A percentile compares a stretch with the other conserved stretches of the same genome.
Evolutionary conservation across 495 filamentous ascomycete genomes (phyloP).

Genomic region (Hyaloscypha hepaticicola): DNA sequence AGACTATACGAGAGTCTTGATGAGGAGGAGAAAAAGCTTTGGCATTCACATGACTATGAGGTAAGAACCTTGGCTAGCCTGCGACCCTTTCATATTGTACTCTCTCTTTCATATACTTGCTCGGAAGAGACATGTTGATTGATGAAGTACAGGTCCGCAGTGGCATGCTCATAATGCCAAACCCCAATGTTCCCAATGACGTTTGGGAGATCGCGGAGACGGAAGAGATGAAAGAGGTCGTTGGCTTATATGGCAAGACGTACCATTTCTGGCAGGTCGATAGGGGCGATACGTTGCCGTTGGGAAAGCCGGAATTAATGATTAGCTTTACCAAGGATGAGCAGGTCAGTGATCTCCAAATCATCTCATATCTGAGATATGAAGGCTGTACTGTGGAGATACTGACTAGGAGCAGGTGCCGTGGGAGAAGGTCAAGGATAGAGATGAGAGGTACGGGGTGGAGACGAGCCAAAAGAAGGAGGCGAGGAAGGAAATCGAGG

Average conservation of each 20-base stretch:
- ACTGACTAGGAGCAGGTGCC: slow-evolving; percentile 48
- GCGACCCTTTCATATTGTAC: neutral
- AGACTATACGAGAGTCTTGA: slow-evolving; percentile 65
- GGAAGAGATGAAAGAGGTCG: slow-evolving; percentile 38
- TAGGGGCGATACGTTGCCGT: slow-evolving; percentile 32
- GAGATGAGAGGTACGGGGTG: slow-evolving; percentile 65
- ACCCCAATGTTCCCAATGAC: slow-evolving; percentile 65
- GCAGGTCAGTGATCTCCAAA: slow-evolving; percentile 46
- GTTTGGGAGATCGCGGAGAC: slow-evolving; percentile 55
- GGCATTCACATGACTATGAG: slow-evolving; percentile 43
- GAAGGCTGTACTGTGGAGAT: slow-evolving; percentile 70
- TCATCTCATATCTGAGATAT: slow-evolving; percentile 72
- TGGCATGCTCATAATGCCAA: slow-evolving; percentile 40
- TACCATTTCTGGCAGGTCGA: slow-evolving; percentile 42
- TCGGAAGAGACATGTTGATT: neutral
- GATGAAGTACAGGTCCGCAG: slow-evolving; percentile 17
- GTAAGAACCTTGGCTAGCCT: slow-evolving; percentile 71
- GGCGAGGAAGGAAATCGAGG: slow-evolving; percentile 58
- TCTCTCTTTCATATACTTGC: neutral
- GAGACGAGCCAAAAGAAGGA: slow-evolving; percentile 62
- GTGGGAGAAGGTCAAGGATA: slow-evolving; percentile 57
- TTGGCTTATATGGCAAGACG: slow-evolving; percentile 40
- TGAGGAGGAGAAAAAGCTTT: slow-evolving; percentile 57
- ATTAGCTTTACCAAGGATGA: slow-evolving; percentile 39
- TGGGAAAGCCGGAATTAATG: slow-evolving; percentile 42